Base-by-base conservation (phyloP, 2,329 filamentous ascomycete genomes). In the Esteya vermicola region DNA sequence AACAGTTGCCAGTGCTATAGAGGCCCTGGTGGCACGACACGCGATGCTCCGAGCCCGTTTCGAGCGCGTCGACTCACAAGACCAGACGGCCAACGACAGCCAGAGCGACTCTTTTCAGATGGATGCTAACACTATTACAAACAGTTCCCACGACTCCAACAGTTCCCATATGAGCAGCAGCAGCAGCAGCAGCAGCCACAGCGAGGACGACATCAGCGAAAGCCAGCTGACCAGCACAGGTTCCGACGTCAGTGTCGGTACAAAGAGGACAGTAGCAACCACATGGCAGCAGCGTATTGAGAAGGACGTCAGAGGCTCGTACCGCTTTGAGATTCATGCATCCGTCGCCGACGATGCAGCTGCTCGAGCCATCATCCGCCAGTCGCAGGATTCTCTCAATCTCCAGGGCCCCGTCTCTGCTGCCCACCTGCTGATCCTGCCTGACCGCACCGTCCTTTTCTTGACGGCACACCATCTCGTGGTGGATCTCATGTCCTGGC, bases 401-500 rank as follows among this genome's bases (percentile, higher is more conserved):
- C 59, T 71, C 16, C 59, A 57, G 0, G 69, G 69, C 0, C 69
- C 69, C 0, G 58, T 70, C 0, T 72, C 72, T 43, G 60, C 63
- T 0, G 66, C 61, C 6, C 59, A 68, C 40, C 64, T 68, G 41
- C 58, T 72, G 20, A 58, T 61, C 12, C 67, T 62, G 4, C 48
- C 57, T 34, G 62, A 60, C 4, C 55, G 58, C 43, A 66, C 70
- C 38, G 52, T 67, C 40, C 47, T 73, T 2, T 70, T 67, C 44
- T 51, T 73, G 9, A 57, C 61, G 1, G 67, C 68, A 0, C 69
- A 73, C 43, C 68, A 70, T 37, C 57, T 72, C 4, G 65, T 66
- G 1, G 60, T 71, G 10, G 69, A 73, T 40, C 50, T 66, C 9
- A 57, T 58, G 7, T 72, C 68, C 0, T 72, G 68, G 69, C 58